Evolutionary conservation across 1,139 yeast genomes (phyloP), one percentile per base, ranked within the genome.

Genomic region (Chernovozyma aurita): DNA sequence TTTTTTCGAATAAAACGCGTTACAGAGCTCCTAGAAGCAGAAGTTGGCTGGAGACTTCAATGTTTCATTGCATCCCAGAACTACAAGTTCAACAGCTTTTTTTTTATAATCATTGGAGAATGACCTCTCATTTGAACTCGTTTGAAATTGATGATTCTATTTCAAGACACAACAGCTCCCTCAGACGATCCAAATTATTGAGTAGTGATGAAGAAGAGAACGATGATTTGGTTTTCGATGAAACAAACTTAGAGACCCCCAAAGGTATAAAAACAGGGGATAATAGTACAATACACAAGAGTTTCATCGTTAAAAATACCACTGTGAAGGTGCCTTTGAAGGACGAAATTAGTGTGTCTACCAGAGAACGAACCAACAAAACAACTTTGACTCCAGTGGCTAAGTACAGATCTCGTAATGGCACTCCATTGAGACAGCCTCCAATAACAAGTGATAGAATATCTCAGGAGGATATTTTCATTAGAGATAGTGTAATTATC

Each of bases 181-280:
- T 18, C n/a, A 25, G 12, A 14, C 13, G 25, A n/a, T 4, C 24
- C 17, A 30, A 18, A 21, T 12, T 12, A 4, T 8, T 18, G 14
- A 16, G 26, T 18, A 34, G 37, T 24, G 33, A 31, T 21, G 38
- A 28, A 16, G 34, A 24, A 7, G 34, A 31, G 13, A 31, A 30
- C 21, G 48, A 44, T 20, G 57, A 50, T 20, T 33, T 43, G 24
- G 59, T 54, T 21, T 55, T 58, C 34, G 63, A 58, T 41, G 59
- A 57, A 25, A 52, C 61, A 4, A 42, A 45, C 13, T 35, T 51
- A 15, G 59, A 53, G 17, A 50, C 58, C 3, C 59, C 61, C 18
- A 45, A 38, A 36, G 32, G 38, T 9, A 26, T 45, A 26, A 25
- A 35, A 28, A 16, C 15, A 25, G 24, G 24, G 18, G 16, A 16